Conservation (phyloP, 2,329 filamentous ascomycete genomes). For the Fusarium graminum region DNA sequence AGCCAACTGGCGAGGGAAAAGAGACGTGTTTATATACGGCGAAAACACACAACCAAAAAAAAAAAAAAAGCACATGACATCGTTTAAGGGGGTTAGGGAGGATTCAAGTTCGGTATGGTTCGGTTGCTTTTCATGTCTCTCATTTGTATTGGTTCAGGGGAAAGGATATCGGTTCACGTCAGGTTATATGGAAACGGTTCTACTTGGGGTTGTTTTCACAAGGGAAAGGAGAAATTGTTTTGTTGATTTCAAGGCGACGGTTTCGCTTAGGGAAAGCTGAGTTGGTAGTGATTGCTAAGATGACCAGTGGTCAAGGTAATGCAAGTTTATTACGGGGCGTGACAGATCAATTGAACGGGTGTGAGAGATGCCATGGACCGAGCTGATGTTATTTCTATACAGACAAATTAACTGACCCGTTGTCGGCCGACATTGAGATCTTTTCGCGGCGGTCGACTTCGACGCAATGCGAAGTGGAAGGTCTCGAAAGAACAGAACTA, state of each 20-base stretch:
- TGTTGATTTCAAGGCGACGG: slow-evolving; percentile 25
- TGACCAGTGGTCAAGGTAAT: slow-evolving; percentile 25
- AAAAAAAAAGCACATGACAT: slow-evolving; percentile 40
- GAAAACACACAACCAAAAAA: slow-evolving; percentile 33
- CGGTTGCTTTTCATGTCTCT: slow-evolving; percentile 38
- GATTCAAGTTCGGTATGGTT: slow-evolving; percentile 27
- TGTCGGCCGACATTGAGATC: background rate
- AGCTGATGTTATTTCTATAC: background rate
- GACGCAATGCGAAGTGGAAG: background rate
- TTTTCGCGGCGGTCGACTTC: background rate
- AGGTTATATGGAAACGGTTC: slow-evolving; percentile 38
- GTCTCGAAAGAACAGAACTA: background rate
- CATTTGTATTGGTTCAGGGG: slow-evolving; percentile 35
- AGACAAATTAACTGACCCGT: background rate
- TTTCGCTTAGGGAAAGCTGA: slow-evolving; percentile 2
- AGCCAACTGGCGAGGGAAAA: slow-evolving; percentile 38
- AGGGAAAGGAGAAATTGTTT: slow-evolving; percentile 45
- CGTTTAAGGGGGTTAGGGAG: slow-evolving; percentile 32
- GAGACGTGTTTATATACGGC: slow-evolving; percentile 32
- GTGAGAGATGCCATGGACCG: slow-evolving; percentile 4
- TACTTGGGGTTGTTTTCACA: slow-evolving; percentile 37
- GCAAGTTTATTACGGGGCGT: slow-evolving; percentile 32
- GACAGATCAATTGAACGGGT: background rate
- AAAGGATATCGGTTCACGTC: slow-evolving; percentile 34
- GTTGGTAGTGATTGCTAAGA: slow-evolving; percentile 30